Evolutionary conservation across 768 basidiomycete genomes (phyloP), one percentile per base, ranked within the genome.

Genomic region (Filobasidium wieringae): DNA sequence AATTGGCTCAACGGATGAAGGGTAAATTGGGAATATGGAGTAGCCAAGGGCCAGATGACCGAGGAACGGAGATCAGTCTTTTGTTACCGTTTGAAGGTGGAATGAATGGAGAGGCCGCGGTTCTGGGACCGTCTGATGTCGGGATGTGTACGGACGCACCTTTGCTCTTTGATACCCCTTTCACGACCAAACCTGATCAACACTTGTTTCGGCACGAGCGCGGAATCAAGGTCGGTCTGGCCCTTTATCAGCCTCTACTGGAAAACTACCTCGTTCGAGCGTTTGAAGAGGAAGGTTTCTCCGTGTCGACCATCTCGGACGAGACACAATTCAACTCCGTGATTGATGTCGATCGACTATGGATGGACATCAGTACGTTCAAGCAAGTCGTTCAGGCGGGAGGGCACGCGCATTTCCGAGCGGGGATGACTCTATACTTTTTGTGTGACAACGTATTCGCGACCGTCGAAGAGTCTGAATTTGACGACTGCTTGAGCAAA

Each of bases 11-110:
- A 29, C 47, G 55, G 14, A 57, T 57, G 55, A 45, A 57, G n/a
- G 55, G 55, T 8, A 49, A 43, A 9, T 49, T 57, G 55, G 55
- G 45, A 2, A 57, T 57, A 7, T 57, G 55, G 55, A 57, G 55
- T 26, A 45, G 49, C n/a, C 55, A 57, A 50, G 55, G 55, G 7
- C 41, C 41, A 19, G 55, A 57, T 19, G 31, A 43, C 6, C 31
- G 45, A 27, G 55, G 55, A 27, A 57, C 55, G 1, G 55, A 57
- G 34, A 45, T 57, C 27, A 50, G 31, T 4, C 33, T 57, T 15
- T 50, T 49, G n/a, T 24, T 57, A 31, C 55, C 55, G n/a, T 34
- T 57, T 32, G 41, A 43, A 19, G 41, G 41, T 8, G 41, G 41
- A 9, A 7, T 43, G 8, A 8, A 43, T 8, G 41, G 41, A 14